A percentile compares a stretch with the other conserved stretches of the same genome.
Evolutionary conservation across 306 rosid species (phyloP).

Genomic region (Malus orientalis): DNA sequence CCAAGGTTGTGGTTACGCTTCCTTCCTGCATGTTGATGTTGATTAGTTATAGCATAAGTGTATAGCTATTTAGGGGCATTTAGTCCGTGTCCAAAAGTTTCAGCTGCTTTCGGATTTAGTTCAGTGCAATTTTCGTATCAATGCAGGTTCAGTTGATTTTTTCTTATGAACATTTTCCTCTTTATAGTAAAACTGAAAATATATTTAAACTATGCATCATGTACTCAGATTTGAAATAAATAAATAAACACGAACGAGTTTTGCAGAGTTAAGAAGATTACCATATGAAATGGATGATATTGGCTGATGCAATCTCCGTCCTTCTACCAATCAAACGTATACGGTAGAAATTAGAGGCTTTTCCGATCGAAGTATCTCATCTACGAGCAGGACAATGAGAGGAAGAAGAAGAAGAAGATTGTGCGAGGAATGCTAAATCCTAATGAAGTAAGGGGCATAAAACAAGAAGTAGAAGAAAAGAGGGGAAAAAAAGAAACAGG

Average conservation of each 20-base stretch:
- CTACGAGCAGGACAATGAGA: no score
- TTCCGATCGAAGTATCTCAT: no score
- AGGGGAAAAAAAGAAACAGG: not conserved
- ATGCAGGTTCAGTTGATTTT: not conserved
- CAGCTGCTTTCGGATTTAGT: not conserved
- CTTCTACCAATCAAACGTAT: no score
- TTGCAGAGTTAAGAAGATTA: not conserved
- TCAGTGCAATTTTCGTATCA: not conserved
- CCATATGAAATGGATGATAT: not conserved
- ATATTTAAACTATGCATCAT: no score
- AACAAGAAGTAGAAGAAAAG: not conserved
- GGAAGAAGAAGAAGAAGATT: not conserved
- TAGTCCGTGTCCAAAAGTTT: not conserved
- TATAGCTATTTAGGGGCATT: not conserved
- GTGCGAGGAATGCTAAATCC: not conserved
- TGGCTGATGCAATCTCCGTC: not conserved
- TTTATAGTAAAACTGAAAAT: no score
- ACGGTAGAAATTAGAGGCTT: no score
- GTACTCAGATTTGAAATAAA: no score
- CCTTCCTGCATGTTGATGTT: constrained; percentile 14
- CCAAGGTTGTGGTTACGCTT: constrained; percentile 14
- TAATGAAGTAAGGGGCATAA: not conserved
- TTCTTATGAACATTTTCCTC: not conserved
- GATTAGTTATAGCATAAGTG: not conserved
- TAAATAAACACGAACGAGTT: no score